phyloP scores from a whole-genome alignment of 2,329 filamentous ascomycete species.

The Penicillium sp. region DNA sequence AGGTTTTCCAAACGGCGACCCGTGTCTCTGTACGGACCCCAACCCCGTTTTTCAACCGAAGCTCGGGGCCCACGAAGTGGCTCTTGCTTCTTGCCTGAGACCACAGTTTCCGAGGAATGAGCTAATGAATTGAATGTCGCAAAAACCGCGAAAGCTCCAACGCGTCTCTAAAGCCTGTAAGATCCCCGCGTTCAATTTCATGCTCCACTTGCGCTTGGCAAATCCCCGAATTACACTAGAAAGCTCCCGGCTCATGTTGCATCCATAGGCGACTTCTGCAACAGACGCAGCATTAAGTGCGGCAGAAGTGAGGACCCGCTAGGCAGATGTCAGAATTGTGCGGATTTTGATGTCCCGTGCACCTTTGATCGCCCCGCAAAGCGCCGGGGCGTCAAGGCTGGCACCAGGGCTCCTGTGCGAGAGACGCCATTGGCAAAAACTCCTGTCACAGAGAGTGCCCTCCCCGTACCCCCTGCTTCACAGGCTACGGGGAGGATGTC shows the following conservation, averaged over 20 bases:
- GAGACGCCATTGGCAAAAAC: slow-evolving; percentile 9
- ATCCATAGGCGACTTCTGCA: slow-evolving; percentile 49
- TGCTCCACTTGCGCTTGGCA: slow-evolving; percentile 13
- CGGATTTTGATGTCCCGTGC: slow-evolving; percentile 51
- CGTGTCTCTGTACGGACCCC: background rate
- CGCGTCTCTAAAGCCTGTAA: slow-evolving; percentile 29
- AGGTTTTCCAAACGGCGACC: background rate
- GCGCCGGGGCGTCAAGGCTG: slow-evolving; percentile 35
- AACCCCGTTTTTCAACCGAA: slow-evolving; percentile 4
- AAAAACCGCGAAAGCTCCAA: slow-evolving; percentile 28
- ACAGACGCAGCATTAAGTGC: slow-evolving; percentile 49
- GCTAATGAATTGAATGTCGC: slow-evolving; percentile 23
- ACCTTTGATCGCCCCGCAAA: slow-evolving; percentile 49
- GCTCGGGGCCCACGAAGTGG: slow-evolving; percentile 4
- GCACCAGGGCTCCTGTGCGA: slow-evolving; percentile 9
- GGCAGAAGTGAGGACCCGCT: slow-evolving; percentile 35
- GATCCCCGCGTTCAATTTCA: slow-evolving; percentile 6
- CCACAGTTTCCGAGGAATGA: slow-evolving; percentile 6
- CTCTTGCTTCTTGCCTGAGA: background rate
- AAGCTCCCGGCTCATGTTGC: slow-evolving; percentile 7
- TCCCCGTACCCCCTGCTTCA: background rate
- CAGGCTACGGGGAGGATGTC: slow-evolving; percentile 11
- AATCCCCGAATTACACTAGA: background rate
- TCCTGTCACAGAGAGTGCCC: background rate
- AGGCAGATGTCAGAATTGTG: slow-evolving; percentile 50